Percentiles rank a stretch among this genome's conserved stretches.
phyloP scores from a whole-genome alignment of 352 stramenopile genomes.

The Salisapilia sapeloensis region DNA sequence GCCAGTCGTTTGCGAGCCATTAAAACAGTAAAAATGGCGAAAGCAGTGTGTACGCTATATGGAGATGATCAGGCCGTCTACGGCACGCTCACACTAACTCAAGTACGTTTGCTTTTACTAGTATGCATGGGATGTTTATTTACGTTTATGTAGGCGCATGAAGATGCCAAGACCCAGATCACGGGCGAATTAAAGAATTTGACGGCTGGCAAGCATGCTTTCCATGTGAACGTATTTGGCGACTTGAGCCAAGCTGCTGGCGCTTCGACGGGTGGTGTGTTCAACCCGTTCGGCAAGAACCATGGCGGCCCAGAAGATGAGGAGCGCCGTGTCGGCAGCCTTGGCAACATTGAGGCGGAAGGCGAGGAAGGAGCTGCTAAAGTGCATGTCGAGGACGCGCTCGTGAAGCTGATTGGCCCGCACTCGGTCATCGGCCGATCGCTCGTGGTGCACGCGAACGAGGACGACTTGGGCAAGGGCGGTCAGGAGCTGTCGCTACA shows the following conservation, averaged over 20 bases:
- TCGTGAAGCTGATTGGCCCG: conserved; percentile 95
- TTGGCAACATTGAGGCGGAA: conserved; percentile 83
- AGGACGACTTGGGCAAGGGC: conserved; percentile 94
- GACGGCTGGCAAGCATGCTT: conserved; percentile 83
- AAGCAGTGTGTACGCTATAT: conserved; percentile 78
- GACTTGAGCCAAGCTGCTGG: conserved; percentile 80
- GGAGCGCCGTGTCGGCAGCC: conserved; percentile 88
- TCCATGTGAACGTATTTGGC: conserved; percentile 92
- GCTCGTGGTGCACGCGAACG: conserved; percentile 87
- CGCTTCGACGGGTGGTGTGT: conserved; percentile 80
- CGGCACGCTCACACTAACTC: conserved; percentile 61
- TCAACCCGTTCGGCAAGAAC: conserved; percentile 98
- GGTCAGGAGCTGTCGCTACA: conserved; percentile 93
- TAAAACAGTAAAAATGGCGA: conserved; percentile 31
- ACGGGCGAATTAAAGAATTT: conserved; percentile 68
- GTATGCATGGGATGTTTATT: not conserved
- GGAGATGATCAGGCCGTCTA: conserved; percentile 67
- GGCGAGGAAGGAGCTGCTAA: conserved; percentile 73
- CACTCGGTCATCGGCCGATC: conserved; percentile 96
- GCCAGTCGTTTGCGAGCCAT: too few relatives aligned
- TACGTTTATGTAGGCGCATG: conserved; percentile 23
- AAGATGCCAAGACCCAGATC: conserved; percentile 79
- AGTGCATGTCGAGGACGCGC: conserved; percentile 89
- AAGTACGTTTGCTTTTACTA: conserved; percentile 11
- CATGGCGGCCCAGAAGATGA: conserved; percentile 92